Evolutionary conservation across 2,329 filamentous ascomycete species (phyloP).

Genomic region (Parafenestella ontariensis): DNA sequence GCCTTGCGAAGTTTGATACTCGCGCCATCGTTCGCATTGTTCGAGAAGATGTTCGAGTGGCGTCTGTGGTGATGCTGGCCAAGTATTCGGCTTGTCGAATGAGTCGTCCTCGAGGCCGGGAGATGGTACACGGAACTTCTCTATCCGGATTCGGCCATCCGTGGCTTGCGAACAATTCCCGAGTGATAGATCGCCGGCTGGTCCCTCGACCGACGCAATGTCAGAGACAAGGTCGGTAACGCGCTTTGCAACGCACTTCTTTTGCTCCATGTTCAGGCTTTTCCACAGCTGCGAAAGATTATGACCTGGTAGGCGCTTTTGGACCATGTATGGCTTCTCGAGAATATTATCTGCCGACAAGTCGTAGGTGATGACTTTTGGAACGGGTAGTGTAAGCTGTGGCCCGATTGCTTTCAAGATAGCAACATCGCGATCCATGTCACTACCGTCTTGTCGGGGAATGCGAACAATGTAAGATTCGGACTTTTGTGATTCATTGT

Average conservation of each 20-base stretch:
- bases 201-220: background rate
- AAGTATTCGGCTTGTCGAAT: background rate
- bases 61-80: background rate
- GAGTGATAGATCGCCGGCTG: constrained; percentile 7
- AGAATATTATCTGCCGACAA: background rate
- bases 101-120: background rate
- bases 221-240: constrained; percentile 1
- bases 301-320: constrained; percentile 16
- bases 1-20: background rate
- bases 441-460: background rate
- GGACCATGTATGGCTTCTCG: constrained; percentile 12
- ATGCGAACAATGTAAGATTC: background rate
- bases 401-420: background rate
- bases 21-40: constrained; percentile 12
- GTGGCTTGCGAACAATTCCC: background rate
- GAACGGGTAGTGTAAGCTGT: constrained; percentile 4
- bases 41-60: constrained; percentile 6
- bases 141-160: background rate
- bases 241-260: constrained; percentile 2
- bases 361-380: constrained; percentile 4
- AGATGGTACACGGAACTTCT: constrained; percentile 6
- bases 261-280: constrained; percentile 12
- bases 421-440: constrained; percentile 6
- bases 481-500: background rate
- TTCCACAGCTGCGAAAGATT: constrained; percentile 2